These are phyloP conservation scores for Aureoboletus auriporus DNA, from an alignment of 768 basidiomycete species.

Conservation along the genomic window DNA sequence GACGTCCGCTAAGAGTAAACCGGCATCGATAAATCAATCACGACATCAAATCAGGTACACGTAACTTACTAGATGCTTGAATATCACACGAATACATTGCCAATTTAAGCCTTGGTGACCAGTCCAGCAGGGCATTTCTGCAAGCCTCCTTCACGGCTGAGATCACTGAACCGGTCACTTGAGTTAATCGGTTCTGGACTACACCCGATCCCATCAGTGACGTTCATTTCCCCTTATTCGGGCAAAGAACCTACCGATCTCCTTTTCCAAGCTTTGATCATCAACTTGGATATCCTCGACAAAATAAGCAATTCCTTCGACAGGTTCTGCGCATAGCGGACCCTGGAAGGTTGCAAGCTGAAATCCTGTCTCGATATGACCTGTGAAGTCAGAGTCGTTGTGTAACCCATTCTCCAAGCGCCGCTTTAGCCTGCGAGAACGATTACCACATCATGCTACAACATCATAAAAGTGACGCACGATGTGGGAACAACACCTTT, in stretches of 20 bases:
- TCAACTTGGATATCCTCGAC: constrained; percentile 74
- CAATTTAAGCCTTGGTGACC: constrained; percentile 95
- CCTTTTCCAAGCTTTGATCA: constrained; percentile 52
- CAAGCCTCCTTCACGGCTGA: constrained; percentile 88
- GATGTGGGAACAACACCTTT: constrained; percentile 45
- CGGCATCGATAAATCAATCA: not conserved
- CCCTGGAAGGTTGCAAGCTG: constrained; percentile 94
- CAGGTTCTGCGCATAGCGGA: constrained; percentile 91
- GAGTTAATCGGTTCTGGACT: constrained; percentile 80
- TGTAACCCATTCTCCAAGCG: constrained; percentile 41
- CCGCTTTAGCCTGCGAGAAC: constrained; percentile 43
- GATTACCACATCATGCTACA: constrained; percentile 4
- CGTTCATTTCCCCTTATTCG: constrained; percentile 2
- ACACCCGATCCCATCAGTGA: constrained; percentile 11
- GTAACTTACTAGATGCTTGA: constrained; percentile 84
- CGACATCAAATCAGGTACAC: constrained; percentile 3
- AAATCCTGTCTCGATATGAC: constrained; percentile 87
- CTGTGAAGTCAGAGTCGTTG: constrained; percentile 61
- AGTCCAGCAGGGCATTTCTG: constrained; percentile 85
- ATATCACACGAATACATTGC: constrained; percentile 99
- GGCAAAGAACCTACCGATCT: constrained; percentile 51
- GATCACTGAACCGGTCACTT: constrained; percentile 87
- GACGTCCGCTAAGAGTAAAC: constrained; percentile 69
- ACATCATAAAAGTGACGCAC: constrained; percentile 39
- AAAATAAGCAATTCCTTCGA: constrained; percentile 90